Evolutionary conservation across 1,284 basidiomycete species (phyloP).

Genomic region (Trametes sp.): DNA sequence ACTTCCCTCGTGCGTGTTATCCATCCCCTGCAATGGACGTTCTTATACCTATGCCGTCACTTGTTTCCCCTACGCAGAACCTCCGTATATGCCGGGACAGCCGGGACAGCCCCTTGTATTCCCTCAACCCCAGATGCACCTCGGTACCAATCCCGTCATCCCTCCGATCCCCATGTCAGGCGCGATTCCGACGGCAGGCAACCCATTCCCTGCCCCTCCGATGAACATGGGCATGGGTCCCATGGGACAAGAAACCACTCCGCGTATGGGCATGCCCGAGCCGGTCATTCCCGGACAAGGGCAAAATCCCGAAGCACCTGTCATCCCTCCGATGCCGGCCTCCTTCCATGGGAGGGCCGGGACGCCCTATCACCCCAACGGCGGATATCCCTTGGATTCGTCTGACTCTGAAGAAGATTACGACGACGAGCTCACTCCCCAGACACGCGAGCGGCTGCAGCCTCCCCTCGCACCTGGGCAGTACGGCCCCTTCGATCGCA

Average conservation of each 20-base stretch:
- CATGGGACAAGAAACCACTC: background rate
- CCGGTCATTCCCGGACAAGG: slow-evolving; percentile 17
- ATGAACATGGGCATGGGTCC: slow-evolving; percentile 28
- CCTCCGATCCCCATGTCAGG: slow-evolving; percentile 20
- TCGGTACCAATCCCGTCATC: slow-evolving; percentile 14
- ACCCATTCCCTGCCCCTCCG: slow-evolving; percentile 24
- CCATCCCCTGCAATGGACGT: background rate
- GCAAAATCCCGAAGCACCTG: slow-evolving; percentile 22
- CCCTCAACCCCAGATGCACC: slow-evolving; percentile 22
- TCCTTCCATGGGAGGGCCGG: slow-evolving; percentile 13
- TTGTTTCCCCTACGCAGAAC: slow-evolving; percentile 6
- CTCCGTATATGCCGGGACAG: slow-evolving; percentile 5
- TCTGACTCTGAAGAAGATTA: slow-evolving; percentile 11
- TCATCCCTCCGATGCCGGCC: slow-evolving; percentile 25
- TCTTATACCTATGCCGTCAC: background rate
- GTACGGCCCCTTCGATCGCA: slow-evolving; percentile 32
- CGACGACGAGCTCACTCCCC: slow-evolving; percentile 23
- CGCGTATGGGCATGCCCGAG: slow-evolving; percentile 16
- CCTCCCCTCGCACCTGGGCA: slow-evolving; percentile 32
- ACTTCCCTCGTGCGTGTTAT: slow-evolving; percentile 11
- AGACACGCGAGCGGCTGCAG: slow-evolving; percentile 29
- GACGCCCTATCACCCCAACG: slow-evolving; percentile 20
- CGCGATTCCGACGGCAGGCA: slow-evolving; percentile 26
- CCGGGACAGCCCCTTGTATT: slow-evolving; percentile 8
- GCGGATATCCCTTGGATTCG: slow-evolving; percentile 1